These are phyloP conservation scores for Lipomyces anomalus DNA, from an alignment of 805 yeast genomes.

Conservation along the genomic window DNA sequence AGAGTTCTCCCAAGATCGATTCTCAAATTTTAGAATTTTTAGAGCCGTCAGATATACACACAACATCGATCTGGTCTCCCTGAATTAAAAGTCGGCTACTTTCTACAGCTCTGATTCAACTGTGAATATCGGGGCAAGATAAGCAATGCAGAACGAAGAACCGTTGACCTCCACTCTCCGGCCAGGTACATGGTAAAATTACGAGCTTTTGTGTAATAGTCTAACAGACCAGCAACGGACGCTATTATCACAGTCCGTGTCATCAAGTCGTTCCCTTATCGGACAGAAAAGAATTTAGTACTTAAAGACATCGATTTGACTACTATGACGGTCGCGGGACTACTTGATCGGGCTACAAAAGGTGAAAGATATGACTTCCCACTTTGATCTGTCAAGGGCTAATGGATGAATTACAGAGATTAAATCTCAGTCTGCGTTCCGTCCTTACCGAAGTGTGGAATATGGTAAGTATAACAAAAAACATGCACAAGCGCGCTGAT, in stretches of 20 bases:
- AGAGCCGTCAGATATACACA: too few relatives aligned
- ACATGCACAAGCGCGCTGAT: neutral
- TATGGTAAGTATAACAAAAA: slow-evolving; percentile 18
- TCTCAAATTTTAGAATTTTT: too few relatives aligned
- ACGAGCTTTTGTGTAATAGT: neutral
- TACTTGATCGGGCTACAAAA: slow-evolving; percentile 48
- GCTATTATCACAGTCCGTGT: slow-evolving; percentile 80
- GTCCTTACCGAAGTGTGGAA: slow-evolving; percentile 74
- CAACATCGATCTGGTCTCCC: too few relatives aligned
- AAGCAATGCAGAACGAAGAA: slow-evolving; percentile 50
- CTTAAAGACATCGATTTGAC: slow-evolving; percentile 66
- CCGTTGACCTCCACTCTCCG: slow-evolving; percentile 76
- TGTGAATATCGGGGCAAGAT: too few relatives aligned
- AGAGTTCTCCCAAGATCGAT: too few relatives aligned
- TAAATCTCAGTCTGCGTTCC: slow-evolving; percentile 55
- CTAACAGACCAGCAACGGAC: slow-evolving; percentile 31
- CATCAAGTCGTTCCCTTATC: slow-evolving; percentile 83
- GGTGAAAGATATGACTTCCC: slow-evolving; percentile 12
- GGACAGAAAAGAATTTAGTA: slow-evolving; percentile 76
- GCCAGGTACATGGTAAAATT: slow-evolving; percentile 42
- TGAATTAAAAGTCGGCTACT: too few relatives aligned
- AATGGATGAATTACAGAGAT: slow-evolving; percentile 31
- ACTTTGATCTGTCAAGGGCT: neutral
- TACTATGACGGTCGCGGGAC: slow-evolving; percentile 56
- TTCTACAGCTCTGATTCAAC: too few relatives aligned